Evolutionary conservation across 1,139 yeast species (phyloP).

Genomic region (Meyerozyma carpophila): DNA sequence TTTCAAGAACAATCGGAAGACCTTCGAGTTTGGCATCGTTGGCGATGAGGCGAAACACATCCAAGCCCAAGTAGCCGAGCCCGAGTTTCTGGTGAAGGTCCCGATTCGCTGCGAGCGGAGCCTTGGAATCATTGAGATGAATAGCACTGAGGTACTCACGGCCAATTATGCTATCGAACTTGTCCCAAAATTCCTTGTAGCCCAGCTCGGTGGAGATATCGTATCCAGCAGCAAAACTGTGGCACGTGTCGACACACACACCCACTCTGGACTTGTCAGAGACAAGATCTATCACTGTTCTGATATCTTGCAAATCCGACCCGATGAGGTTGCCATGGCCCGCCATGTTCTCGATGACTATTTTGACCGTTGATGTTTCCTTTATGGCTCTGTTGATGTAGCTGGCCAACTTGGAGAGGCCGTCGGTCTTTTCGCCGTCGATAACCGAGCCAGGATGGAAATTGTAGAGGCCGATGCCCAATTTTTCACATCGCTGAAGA

Average conservation of each 20-base stretch:
- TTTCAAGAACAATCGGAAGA: slow-evolving; percentile 84
- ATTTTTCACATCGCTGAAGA: slow-evolving; percentile 74
- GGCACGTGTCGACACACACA: slow-evolving; percentile 94
- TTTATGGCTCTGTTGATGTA: slow-evolving; percentile 74
- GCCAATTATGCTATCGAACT: slow-evolving; percentile 73
- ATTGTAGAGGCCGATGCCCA: slow-evolving; percentile 82
- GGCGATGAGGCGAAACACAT: slow-evolving; percentile 72
- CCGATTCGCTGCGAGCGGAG: slow-evolving; percentile 84
- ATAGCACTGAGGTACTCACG: slow-evolving; percentile 69
- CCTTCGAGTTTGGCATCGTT: slow-evolving; percentile 56
- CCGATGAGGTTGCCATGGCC: slow-evolving; percentile 94
- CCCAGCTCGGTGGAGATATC: slow-evolving; percentile 60
- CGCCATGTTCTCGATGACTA: slow-evolving; percentile 96
- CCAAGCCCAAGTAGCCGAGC: slow-evolving; percentile 82
- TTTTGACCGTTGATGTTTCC: slow-evolving; percentile 72
- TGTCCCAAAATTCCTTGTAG: slow-evolving; percentile 63
- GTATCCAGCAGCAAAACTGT: slow-evolving; percentile 93
- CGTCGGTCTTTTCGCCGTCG: slow-evolving; percentile 61
- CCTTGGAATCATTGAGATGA: slow-evolving; percentile 91
- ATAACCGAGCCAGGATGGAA: slow-evolving; percentile 94
- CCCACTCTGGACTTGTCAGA: slow-evolving; percentile 81
- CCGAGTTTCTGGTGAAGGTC: slow-evolving; percentile 92
- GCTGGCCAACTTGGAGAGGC: slow-evolving; percentile 63
- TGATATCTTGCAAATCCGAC: slow-evolving; percentile 68
- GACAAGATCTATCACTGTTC: slow-evolving; percentile 67